phyloP scores from a whole-genome alignment of 495 filamentous ascomycete species.

The Pyrenopolyporus hunteri region DNA sequence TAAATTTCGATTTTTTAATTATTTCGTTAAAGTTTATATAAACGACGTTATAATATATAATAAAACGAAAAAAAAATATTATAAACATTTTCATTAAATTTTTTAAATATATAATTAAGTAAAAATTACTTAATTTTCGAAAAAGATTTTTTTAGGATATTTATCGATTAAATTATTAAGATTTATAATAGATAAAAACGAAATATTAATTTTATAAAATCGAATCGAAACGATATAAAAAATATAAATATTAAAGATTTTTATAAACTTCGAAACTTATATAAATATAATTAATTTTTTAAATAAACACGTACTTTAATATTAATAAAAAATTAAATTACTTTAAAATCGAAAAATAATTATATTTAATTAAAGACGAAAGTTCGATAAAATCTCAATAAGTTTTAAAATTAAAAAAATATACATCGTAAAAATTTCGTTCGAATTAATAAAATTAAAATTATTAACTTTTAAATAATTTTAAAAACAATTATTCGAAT shows the following conservation, averaged over 20 bases:
- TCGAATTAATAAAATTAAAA: too few species aligned
- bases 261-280: neutral
- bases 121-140: neutral
- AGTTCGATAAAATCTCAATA: neutral
- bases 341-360: neutral
- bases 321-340: neutral
- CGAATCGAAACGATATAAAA: neutral
- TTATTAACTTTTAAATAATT: constrained; percentile 1
- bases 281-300: neutral
- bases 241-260: neutral
- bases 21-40: neutral
- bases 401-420: neutral
- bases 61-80: neutral
- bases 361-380: neutral
- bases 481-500: neutral
- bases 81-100: neutral
- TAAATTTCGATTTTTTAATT: neutral
- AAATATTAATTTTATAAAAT: neutral
- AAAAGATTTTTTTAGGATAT: neutral
- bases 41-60: neutral
- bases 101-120: neutral
- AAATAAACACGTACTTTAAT: too few species aligned
- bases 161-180: neutral
- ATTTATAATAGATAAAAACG: neutral
- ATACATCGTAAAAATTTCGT: neutral